Evolutionary conservation across 2,329 filamentous ascomycete species (phyloP).

Genomic region (Nothophoma quercina): DNA sequence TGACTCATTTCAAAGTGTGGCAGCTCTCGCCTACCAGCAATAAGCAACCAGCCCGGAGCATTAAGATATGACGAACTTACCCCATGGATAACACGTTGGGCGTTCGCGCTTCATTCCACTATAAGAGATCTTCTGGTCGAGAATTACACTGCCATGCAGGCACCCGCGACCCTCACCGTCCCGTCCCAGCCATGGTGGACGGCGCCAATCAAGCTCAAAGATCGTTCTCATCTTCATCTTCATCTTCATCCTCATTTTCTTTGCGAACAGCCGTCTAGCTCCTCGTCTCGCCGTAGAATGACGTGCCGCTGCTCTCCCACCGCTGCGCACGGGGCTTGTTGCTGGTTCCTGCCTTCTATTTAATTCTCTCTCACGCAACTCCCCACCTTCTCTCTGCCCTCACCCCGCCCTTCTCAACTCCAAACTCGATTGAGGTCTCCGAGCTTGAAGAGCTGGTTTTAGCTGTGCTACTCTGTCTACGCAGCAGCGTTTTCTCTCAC

Average conservation of each 20-base stretch:
- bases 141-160: conserved; percentile 1
- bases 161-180: conserved; percentile 5
- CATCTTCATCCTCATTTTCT: conserved; percentile 10
- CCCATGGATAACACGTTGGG: not conserved
- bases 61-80: not conserved
- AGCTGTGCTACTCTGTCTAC: not conserved
- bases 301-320: conserved; percentile 10
- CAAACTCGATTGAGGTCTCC: not conserved
- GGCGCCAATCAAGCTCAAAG: not conserved
- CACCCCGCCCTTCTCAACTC: not conserved
- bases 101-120: not conserved
- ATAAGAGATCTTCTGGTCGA: not conserved
- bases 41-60: not conserved
- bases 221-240: conserved; percentile 1
- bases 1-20: not conserved
- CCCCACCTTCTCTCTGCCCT: not conserved
- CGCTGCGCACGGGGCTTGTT: conserved; percentile 16
- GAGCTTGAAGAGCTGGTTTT: not conserved
- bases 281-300: not conserved
- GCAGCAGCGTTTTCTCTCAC: not conserved
- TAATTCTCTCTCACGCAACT: conserved; percentile 1
- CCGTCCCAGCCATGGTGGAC: not conserved
- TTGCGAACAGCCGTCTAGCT: not conserved
- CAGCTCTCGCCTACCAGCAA: not conserved
- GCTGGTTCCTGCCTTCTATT: conserved; percentile 22